Evolutionary conservation across 495 filamentous ascomycete genomes (phyloP).

Genomic region (Acidiella bohemica): DNA sequence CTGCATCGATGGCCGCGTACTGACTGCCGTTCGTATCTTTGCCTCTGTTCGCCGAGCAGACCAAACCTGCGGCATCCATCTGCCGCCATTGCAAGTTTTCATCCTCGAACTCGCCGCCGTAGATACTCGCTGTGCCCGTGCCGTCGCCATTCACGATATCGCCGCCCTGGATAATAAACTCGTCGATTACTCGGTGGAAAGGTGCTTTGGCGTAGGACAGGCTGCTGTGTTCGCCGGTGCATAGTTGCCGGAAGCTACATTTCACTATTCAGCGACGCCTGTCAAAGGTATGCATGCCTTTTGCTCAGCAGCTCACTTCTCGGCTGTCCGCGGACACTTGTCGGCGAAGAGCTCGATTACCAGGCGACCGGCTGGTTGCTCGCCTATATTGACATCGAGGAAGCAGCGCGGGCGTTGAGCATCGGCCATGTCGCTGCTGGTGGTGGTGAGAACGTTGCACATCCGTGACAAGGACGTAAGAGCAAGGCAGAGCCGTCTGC

Average conservation of each 20-base stretch:
- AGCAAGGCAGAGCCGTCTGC: too few species aligned
- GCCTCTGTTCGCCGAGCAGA: conserved; percentile 36
- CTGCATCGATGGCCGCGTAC: conserved; percentile 24
- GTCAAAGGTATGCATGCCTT: conserved; percentile 16
- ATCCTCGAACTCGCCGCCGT: conserved; percentile 30
- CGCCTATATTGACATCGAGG: conserved; percentile 29
- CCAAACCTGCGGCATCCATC: conserved; percentile 30
- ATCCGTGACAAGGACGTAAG: too few species aligned
- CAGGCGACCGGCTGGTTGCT: conserved; percentile 31
- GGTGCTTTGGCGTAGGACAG: conserved; percentile 27
- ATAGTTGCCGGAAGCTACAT: conserved; percentile 27
- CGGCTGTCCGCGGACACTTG: conserved; percentile 32
- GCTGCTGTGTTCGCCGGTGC: conserved; percentile 20
- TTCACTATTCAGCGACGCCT: neutral
- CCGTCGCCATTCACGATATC: conserved; percentile 34
- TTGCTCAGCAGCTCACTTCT: conserved; percentile 32
- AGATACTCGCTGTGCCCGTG: conserved; percentile 31
- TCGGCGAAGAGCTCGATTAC: conserved; percentile 35
- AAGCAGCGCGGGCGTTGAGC: conserved; percentile 30
- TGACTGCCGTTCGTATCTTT: conserved; percentile 33
- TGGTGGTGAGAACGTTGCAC: too few species aligned
- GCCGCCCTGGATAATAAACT: conserved; percentile 37
- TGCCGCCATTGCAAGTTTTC: conserved; percentile 35
- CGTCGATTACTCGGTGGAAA: conserved; percentile 34
- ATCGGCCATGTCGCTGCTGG: conserved; percentile 2